Conservation (phyloP, 1,284 basidiomycete species). For the Pyrrhoderma noxium region DNA sequence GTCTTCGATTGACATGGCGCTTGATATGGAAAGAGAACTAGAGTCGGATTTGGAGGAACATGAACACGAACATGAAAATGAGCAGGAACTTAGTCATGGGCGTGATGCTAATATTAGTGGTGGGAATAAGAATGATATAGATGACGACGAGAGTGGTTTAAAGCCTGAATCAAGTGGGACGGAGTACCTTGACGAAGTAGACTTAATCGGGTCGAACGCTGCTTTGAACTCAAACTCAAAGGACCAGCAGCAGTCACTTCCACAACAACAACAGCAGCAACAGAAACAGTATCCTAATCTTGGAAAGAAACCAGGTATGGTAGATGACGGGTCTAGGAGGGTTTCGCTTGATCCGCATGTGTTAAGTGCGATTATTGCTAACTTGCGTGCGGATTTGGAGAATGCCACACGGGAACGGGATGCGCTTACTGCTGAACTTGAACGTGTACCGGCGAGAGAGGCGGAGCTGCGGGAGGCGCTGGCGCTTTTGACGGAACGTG, state of each 20-base stretch:
- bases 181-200: background rate
- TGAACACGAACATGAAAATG: slow-evolving; percentile 5
- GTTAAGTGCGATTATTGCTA: slow-evolving; percentile 63
- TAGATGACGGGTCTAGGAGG: slow-evolving; percentile 45
- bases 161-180: too few species aligned
- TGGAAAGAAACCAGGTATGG: background rate
- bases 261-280: too few species aligned
- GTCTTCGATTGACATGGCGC: slow-evolving; percentile 67
- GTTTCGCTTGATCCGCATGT: slow-evolving; percentile 66
- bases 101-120: too few species aligned
- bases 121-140: background rate
- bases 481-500: slow-evolving; percentile 56
- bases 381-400: slow-evolving; percentile 53
- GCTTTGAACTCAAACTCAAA: background rate
- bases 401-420: slow-evolving; percentile 63
- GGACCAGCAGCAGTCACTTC: too few species aligned
- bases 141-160: background rate
- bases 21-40: slow-evolving; percentile 71
- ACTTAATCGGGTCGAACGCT: background rate
- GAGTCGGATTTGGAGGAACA: slow-evolving; percentile 23
- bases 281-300: too few species aligned
- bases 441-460: slow-evolving; percentile 45
- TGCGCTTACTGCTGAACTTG: slow-evolving; percentile 43
- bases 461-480: slow-evolving; percentile 53
- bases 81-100: too few species aligned